Percentiles rank a stretch among this genome's conserved stretches.
Evolutionary conservation across 208 protist species (phyloP).

Genomic region (Tritrichomonas musculus): DNA sequence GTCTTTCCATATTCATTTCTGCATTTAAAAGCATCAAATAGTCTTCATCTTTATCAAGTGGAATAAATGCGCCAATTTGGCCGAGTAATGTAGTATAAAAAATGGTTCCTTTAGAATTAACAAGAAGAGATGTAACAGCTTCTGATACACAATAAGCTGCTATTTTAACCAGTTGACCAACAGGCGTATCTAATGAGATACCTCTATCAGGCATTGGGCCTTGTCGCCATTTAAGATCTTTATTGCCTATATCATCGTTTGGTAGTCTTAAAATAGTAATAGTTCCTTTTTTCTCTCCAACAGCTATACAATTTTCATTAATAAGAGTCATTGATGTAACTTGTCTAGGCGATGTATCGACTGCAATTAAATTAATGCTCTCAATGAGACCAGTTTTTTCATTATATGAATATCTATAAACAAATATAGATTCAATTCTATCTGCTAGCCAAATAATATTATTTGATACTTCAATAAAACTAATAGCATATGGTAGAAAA

Average conservation of each 20-base stretch:
- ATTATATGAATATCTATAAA: not conserved
- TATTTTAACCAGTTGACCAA: not conserved
- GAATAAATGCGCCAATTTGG: not conserved
- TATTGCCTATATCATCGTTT: not conserved
- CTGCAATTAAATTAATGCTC: not conserved
- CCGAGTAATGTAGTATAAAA: slow-evolving; percentile 24
- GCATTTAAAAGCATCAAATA: not conserved
- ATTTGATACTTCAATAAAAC: not conserved
- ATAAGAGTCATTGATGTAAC: not conserved
- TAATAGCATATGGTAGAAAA: not conserved
- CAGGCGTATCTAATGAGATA: not conserved
- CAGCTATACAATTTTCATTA: not conserved
- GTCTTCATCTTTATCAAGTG: not conserved
- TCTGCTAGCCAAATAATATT: not conserved
- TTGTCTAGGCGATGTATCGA: not conserved
- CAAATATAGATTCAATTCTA: not conserved
- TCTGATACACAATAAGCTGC: not conserved
- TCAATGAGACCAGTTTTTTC: not conserved
- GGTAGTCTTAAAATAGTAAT: not conserved
- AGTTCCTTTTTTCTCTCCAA: not conserved
- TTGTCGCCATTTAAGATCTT: not conserved
- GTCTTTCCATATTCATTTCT: not conserved
- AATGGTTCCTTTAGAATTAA: not conserved
- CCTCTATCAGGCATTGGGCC: not conserved
- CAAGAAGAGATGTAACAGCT: not conserved